Percentiles rank a stretch among this genome's conserved stretches.
These are phyloP conservation scores for Talaromyces sp. DNA, from an alignment of 2,329 filamentous ascomycete genomes.

Conservation along the genomic window DNA sequence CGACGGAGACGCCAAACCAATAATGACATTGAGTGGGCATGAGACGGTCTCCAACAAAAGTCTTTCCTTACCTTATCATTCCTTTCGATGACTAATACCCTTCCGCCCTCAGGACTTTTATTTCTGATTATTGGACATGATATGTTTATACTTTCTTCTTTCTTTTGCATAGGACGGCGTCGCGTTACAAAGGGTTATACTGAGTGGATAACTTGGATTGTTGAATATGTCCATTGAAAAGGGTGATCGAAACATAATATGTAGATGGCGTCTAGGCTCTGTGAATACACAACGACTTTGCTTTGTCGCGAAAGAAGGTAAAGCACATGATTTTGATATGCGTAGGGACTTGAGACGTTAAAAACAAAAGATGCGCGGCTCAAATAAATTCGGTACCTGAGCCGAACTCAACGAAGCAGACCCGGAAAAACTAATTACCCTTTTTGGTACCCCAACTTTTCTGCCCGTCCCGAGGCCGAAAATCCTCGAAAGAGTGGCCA, in stretches of 20 bases:
- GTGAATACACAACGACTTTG: neutral
- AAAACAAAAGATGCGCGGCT: neutral
- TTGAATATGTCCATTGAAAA: neutral
- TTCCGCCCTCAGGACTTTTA: neutral
- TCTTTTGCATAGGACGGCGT: slow-evolving; percentile 9
- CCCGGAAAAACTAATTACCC: slow-evolving; percentile 3
- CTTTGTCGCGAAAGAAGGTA: too few relatives aligned
- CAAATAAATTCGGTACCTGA: neutral
- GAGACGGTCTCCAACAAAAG: slow-evolving; percentile 4
- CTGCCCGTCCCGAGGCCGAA: neutral
- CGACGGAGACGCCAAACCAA: slow-evolving; percentile 33
- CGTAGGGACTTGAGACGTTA: too few relatives aligned
- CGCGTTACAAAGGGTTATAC: neutral
- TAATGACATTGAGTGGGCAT: slow-evolving; percentile 35
- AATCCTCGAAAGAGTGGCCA: slow-evolving; percentile 1
- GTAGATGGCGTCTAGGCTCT: neutral
- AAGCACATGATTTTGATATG: neutral
- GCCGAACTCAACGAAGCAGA: too few relatives aligned
- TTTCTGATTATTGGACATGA: neutral
- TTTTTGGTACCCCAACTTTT: slow-evolving; percentile 1
- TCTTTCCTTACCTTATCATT: slow-evolving; percentile 8
- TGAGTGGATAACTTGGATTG: neutral
- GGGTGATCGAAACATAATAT: neutral
- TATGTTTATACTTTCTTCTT: slow-evolving; percentile 1
- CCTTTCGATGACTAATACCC: slow-evolving; percentile 6